Evolutionary conservation across 2,329 filamentous ascomycete genomes (phyloP), one percentile per base, ranked within the genome.

Genomic region (Mollisiaceae sp.): DNA sequence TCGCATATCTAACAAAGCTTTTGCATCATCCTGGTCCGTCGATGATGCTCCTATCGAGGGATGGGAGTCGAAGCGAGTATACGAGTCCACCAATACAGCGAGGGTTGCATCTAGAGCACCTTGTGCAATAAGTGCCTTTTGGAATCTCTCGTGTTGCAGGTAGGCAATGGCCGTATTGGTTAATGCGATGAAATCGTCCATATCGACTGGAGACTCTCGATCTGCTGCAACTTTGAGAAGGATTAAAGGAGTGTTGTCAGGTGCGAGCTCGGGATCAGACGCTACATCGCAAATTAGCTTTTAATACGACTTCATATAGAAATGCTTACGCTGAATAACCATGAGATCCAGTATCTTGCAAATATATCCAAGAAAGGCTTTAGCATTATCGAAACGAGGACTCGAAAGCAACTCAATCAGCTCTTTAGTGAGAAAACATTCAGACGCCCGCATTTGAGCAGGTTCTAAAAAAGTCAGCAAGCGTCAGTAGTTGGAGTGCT

Each of bases 291-390:
- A 43, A 32, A 57, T 65, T 55, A 67, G 54, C 47, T 24, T 41
- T 27, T 9, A n/a, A 43, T 63, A 39, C 20, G 52, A 4, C n/a
- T 47, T 24, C 24, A 55, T 8, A 8, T 27, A 18, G n/a, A 36
- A 55, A 24, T 36, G 62, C 75, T 54, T 75, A 83, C 83, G 78
- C 73, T 87, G 85, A 1, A 76, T 77, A 20, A 82, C 78, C 4
- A 89, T 78, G 18, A 89, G 77, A 22, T 80, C 81, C 2, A 89
- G 75, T 22, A 88, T 80, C 73, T 85, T 88, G 79, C 83, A 85
- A 63, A 86, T 80, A 67, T 87, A 82, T 52, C 78, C 79, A 38
- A 88, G 75, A 36, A 84, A 80, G 2, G 79, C 75, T 52, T 77
- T 76, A 59, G 77, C 81, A 32, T 80, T 72, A 20, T 76, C 73